A percentile compares a stretch with the other conserved stretches of the same genome.
phyloP scores from a whole-genome alignment of 176 grass and related monocot genomes.

The Miscanthus lutarioriparius region DNA sequence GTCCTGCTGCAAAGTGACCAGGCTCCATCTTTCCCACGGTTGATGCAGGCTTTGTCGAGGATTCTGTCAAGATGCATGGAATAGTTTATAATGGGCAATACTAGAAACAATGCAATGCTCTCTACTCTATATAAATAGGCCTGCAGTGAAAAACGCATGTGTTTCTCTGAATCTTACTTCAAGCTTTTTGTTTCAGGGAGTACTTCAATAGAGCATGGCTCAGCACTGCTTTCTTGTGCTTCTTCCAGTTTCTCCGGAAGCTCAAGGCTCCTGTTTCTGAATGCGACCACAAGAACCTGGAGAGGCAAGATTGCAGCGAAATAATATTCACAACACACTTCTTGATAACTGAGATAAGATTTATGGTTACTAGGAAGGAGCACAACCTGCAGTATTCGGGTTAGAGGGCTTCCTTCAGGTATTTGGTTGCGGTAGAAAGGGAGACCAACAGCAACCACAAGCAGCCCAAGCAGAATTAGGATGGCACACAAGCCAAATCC shows the following conservation, averaged over 20 bases:
- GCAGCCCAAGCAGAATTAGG: constrained; percentile 45
- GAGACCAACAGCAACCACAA: constrained; percentile 40
- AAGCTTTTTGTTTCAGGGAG: constrained; percentile 25
- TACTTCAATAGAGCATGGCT: neutral
- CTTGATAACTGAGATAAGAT: neutral
- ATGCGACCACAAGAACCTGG: constrained; percentile 69
- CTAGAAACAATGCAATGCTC: neutral
- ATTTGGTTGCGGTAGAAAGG: constrained; percentile 62
- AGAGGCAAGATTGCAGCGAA: constrained; percentile 4
- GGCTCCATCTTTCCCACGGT: constrained; percentile 28
- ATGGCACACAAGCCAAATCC: constrained; percentile 51
- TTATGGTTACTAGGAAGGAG: neutral
- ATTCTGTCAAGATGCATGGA: constrained; percentile 39
- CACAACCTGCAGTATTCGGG: constrained; percentile 57
- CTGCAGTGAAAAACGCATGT: neutral
- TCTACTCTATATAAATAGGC: neutral
- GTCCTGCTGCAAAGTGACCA: constrained; percentile 49
- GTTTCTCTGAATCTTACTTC: constrained; percentile 32
- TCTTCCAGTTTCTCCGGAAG: constrained; percentile 51
- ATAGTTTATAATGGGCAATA: neutral
- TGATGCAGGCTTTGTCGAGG: constrained; percentile 60
- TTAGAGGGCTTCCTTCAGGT: constrained; percentile 54
- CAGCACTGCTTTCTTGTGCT: constrained; percentile 6
- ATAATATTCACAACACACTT: constrained; percentile 8
- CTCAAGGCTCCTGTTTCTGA: constrained; percentile 55